Percentiles rank a stretch among this genome's conserved stretches.
These are phyloP conservation scores for Komagataella ulmi DNA, from an alignment of 805 yeast genomes.

Conservation along the genomic window DNA sequence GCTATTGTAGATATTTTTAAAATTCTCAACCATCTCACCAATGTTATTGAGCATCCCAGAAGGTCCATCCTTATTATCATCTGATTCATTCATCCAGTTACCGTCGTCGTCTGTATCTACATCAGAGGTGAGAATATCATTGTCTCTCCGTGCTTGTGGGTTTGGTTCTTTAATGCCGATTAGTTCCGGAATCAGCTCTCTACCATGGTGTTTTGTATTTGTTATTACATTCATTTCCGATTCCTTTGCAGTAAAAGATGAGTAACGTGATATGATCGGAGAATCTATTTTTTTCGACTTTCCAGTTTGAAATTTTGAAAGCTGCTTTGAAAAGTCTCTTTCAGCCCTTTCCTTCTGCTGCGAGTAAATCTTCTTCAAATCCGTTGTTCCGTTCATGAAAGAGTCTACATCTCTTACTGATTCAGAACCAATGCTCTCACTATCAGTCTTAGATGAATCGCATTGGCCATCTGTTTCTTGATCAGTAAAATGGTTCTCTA, in stretches of 20 bases:
- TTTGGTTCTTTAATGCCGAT: not conserved
- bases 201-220: not conserved
- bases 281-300: conserved; percentile 20
- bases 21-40: conserved; percentile 39
- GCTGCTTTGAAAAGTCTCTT: conserved; percentile 15
- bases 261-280: conserved; percentile 13
- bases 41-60: conserved; percentile 58
- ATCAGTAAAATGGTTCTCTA: conserved; percentile 44
- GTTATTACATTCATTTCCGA: conserved; percentile 1
- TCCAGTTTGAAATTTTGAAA: conserved; percentile 14
- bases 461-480: conserved; percentile 11
- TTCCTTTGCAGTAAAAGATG: conserved; percentile 2
- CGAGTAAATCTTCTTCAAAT: conserved; percentile 4
- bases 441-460: conserved; percentile 4
- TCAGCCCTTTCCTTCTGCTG: conserved; percentile 9
- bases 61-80: conserved; percentile 42
- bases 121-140: not conserved
- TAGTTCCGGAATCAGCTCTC: not conserved
- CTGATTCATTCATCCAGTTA: conserved; percentile 38
- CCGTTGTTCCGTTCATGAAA: conserved; percentile 1
- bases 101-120: conserved; percentile 12
- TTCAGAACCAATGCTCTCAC: conserved; percentile 3
- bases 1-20: conserved; percentile 14
- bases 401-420: not conserved
- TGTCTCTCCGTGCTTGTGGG: not conserved